phyloP scores from a whole-genome alignment of 1,284 basidiomycete genomes.

The Erythrobasidium hasegawianum region DNA sequence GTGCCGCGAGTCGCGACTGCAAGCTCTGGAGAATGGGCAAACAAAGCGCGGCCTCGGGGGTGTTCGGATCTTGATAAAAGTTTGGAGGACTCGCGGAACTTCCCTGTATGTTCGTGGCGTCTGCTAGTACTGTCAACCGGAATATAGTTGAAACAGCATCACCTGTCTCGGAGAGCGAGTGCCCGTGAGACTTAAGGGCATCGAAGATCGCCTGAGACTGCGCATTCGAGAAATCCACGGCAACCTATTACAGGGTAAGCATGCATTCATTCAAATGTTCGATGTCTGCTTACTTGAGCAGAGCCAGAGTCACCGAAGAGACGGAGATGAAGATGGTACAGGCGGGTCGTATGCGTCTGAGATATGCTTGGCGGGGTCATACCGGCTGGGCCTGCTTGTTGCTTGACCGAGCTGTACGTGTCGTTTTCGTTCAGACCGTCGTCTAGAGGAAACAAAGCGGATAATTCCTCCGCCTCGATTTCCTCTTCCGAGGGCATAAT shows the following conservation, averaged over 20 bases:
- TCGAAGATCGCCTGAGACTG: not conserved
- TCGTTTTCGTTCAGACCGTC: constrained; percentile 48
- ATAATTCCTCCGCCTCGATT: constrained; percentile 45
- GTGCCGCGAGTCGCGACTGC: constrained; percentile 55
- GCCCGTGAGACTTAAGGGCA: constrained; percentile 3
- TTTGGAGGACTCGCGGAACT: constrained; percentile 54
- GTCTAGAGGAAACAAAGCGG: constrained; percentile 43
- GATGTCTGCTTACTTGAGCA: not conserved
- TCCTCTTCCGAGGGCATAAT: constrained; percentile 64
- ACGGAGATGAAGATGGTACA: constrained; percentile 34
- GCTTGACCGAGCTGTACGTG: too few species aligned
- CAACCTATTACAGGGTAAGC: too few species aligned
- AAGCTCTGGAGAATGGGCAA: constrained; percentile 58
- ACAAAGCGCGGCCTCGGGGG: constrained; percentile 64
- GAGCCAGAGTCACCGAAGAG: constrained; percentile 20
- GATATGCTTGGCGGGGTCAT: constrained; percentile 61
- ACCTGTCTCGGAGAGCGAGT: constrained; percentile 35
- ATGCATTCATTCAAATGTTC: too few species aligned
- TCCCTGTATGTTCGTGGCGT: constrained; percentile 27
- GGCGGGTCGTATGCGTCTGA: not conserved
- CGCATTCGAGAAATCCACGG: not conserved
- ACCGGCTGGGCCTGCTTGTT: not conserved
- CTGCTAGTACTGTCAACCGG: constrained; percentile 37
- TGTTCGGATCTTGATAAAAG: constrained; percentile 75
- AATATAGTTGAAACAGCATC: constrained; percentile 36